phyloP scores from a whole-genome alignment of 371 early-diverging fungal species.

The Lichtheimia hyalospora region DNA sequence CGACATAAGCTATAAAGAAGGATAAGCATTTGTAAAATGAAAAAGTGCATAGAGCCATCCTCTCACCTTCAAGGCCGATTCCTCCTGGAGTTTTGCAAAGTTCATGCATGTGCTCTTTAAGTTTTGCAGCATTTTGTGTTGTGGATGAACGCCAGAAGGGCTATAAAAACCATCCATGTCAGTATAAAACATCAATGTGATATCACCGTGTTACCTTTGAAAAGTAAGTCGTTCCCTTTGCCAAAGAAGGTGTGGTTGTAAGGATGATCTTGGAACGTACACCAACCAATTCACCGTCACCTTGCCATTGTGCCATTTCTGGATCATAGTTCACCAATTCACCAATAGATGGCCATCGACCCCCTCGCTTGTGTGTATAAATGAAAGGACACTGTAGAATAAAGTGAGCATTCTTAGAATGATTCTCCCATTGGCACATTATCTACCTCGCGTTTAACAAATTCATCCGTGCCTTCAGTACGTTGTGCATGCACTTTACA shows the following conservation, averaged over 20 bases:
- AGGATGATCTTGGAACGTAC: slow-evolving; percentile 35
- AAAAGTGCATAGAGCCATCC: neutral
- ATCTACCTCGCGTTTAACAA: slow-evolving; percentile 27
- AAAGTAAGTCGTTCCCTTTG: slow-evolving; percentile 20
- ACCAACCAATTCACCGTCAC: slow-evolving; percentile 48
- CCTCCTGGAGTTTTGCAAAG: slow-evolving; percentile 27
- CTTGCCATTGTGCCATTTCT: slow-evolving; percentile 49
- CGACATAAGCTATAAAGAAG: neutral
- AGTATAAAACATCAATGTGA: no score
- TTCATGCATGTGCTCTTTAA: slow-evolving; percentile 14
- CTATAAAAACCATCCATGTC: slow-evolving; percentile 2
- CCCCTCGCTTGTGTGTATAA: slow-evolving; percentile 15
- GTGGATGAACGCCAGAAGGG: slow-evolving; percentile 27
- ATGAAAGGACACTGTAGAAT: slow-evolving; percentile 38
- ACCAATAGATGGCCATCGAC: slow-evolving; percentile 32
- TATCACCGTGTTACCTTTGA: slow-evolving; percentile 15
- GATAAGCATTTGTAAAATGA: no score
- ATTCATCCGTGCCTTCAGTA: slow-evolving; percentile 32
- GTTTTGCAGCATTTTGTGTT: slow-evolving; percentile 5
- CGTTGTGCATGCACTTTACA: slow-evolving; percentile 34
- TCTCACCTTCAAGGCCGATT: slow-evolving; percentile 14
- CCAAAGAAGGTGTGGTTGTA: slow-evolving; percentile 15
- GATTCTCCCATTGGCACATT: neutral
- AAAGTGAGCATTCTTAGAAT: neutral
- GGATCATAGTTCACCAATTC: slow-evolving; percentile 43